Percentiles rank a stretch among this genome's conserved stretches.
phyloP scores from a whole-genome alignment of 176 grass and related monocot genomes.

The Avena atlantica region DNA sequence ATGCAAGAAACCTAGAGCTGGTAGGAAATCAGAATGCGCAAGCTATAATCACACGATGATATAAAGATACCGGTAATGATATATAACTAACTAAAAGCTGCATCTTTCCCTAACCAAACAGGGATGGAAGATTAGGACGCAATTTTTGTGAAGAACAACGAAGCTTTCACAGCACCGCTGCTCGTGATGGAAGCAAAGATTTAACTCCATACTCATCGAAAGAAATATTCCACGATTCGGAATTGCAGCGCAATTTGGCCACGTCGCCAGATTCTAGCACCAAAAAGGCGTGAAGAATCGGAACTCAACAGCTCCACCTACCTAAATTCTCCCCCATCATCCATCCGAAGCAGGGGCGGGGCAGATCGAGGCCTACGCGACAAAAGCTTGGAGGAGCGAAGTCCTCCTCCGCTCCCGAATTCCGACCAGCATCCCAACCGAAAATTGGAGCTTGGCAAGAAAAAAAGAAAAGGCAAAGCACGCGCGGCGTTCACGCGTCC shows the following conservation, averaged over 20 bases:
- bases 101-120: slow-evolving; percentile 23
- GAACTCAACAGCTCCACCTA: slow-evolving; percentile 29
- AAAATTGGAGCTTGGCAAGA: slow-evolving; percentile 4
- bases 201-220: not conserved
- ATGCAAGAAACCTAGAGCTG: slow-evolving; percentile 6
- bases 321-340: not conserved
- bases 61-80: not conserved
- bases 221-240: slow-evolving; percentile 37
- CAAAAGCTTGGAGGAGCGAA: slow-evolving; percentile 36
- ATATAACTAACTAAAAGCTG: slow-evolving; percentile 23
- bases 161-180: slow-evolving; percentile 12
- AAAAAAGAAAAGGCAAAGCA: not conserved
- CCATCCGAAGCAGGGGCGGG: not conserved
- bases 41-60: slow-evolving; percentile 4
- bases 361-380: slow-evolving; percentile 32
- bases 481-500: slow-evolving; percentile 14
- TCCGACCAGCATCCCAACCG: slow-evolving; percentile 22
- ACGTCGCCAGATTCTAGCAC: slow-evolving; percentile 49
- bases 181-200: slow-evolving; percentile 24
- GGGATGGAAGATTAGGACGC: not conserved
- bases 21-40: not conserved
- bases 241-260: slow-evolving; percentile 40
- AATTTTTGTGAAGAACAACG: not conserved
- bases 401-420: slow-evolving; percentile 24
- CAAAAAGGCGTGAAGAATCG: slow-evolving; percentile 49